These are phyloP conservation scores for Sorghum bicolor DNA, from an alignment of 176 grass and related monocot species.

Conservation along the genomic window Sorghum_bicolor_NCBIv3 NC_012876.2:6456001-6456500, in stretches of 20 bases:
- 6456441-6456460: background rate
- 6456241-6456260: background rate
- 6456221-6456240: background rate
- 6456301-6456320: too few relatives aligned
- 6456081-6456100: constrained; percentile 44
- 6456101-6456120: constrained; percentile 44
- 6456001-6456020: background rate
- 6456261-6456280: background rate
- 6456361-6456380: too few relatives aligned
- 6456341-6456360: too few relatives aligned
- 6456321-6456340: too few relatives aligned
- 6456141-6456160: constrained; percentile 69
- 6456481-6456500: constrained; percentile 55
- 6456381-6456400: too few relatives aligned
- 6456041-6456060: background rate
- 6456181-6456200: constrained; percentile 57
- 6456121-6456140: constrained; percentile 64
- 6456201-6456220: constrained; percentile 68
- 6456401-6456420: background rate
- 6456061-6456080: background rate
- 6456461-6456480: background rate
- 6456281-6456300: too few relatives aligned
- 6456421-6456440: background rate
- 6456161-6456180: constrained; percentile 67
- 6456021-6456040: background rate